Percentiles rank a stretch among this genome's conserved stretches.
Evolutionary conservation across 257 asterid genomes (phyloP).

Genomic region (Plantago elongata): DNA sequence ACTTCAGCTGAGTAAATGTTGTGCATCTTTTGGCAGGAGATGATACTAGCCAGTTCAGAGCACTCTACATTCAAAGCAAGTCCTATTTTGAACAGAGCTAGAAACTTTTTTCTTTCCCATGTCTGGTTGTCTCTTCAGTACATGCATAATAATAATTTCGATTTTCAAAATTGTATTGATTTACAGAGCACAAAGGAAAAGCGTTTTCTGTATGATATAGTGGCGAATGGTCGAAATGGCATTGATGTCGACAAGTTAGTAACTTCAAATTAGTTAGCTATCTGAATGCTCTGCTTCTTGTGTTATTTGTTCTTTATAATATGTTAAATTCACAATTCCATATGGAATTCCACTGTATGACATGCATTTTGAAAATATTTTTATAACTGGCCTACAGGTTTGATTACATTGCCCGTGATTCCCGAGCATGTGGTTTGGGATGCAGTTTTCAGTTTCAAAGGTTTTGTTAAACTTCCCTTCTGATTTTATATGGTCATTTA

Average conservation of each 20-base stretch:
- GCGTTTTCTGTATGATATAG: slow-evolving; percentile 79
- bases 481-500: slow-evolving; percentile 6
- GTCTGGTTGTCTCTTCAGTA: slow-evolving; percentile 23
- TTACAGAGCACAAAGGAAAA: slow-evolving; percentile 70
- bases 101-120: neutral
- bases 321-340: neutral
- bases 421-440: slow-evolving; percentile 93
- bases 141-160: slow-evolving; percentile 13
- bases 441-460: slow-evolving; percentile 84
- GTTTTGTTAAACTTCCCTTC: slow-evolving; percentile 29
- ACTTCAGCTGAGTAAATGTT: slow-evolving; percentile 1
- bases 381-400: slow-evolving; percentile 45
- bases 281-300: slow-evolving; percentile 13
- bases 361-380: slow-evolving; percentile 7
- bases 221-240: slow-evolving; percentile 97
- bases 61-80: slow-evolving; percentile 45
- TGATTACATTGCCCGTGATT: slow-evolving; percentile 83
- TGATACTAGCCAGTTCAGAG: slow-evolving; percentile 82
- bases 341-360: slow-evolving; percentile 8
- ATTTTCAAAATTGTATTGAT: slow-evolving; percentile 26
- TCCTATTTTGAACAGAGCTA: slow-evolving; percentile 13
- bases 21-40: slow-evolving; percentile 51
- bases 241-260: slow-evolving; percentile 98
- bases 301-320: slow-evolving; percentile 1
- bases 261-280: slow-evolving; percentile 13